Conservation (phyloP, 345 rosid genomes). For the Boechera stricta region DNA sequence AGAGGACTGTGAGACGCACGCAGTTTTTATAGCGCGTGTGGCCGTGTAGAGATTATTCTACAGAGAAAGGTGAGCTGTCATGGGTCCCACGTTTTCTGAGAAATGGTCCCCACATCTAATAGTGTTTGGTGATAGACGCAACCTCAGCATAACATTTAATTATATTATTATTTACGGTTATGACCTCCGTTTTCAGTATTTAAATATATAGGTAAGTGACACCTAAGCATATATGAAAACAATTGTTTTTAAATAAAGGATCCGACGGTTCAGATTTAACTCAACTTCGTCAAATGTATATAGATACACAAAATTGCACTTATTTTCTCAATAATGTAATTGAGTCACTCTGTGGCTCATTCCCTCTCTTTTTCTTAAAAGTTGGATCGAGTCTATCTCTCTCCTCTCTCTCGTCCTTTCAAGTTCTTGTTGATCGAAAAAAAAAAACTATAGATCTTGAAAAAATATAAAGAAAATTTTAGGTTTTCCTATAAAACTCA, state of each 20-base stretch:
- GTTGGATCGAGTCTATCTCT: slow-evolving; percentile 18
- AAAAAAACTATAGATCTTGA: too few relatives aligned
- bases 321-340: slow-evolving; percentile 12
- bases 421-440: neutral
- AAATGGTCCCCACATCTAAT: slow-evolving; percentile 34
- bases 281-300: slow-evolving; percentile 19
- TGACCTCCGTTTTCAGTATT: slow-evolving; percentile 1
- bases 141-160: neutral
- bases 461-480: too few relatives aligned
- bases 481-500: too few relatives aligned
- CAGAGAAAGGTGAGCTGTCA: slow-evolving; percentile 37
- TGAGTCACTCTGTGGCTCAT: slow-evolving; percentile 21
- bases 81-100: slow-evolving; percentile 25
- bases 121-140: slow-evolving; percentile 37
- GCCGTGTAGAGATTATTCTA: neutral
- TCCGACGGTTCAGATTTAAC: slow-evolving; percentile 26
- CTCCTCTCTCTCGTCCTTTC: neutral
- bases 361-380: neutral
- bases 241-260: neutral
- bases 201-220: neutral
- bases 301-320: slow-evolving; percentile 13
- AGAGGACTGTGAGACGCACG: slow-evolving; percentile 35
- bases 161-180: slow-evolving; percentile 7
- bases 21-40: slow-evolving; percentile 20
- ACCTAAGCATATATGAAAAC: neutral